Base-by-base conservation (phyloP, 305 asterid genomes). In the Withania somnifera region DNA sequence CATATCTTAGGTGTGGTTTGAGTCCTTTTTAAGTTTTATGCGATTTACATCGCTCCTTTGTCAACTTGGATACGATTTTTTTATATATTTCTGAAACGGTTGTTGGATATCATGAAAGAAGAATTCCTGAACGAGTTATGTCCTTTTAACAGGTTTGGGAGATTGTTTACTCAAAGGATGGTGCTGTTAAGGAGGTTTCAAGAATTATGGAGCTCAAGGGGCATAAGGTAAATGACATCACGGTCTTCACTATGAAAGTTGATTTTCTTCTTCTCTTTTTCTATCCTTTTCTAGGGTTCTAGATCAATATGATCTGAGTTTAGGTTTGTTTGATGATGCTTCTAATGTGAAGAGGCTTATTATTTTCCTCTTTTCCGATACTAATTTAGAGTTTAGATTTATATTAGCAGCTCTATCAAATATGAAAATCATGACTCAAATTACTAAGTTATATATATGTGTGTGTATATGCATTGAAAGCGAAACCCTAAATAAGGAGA, bases 141-240 rank as follows among this genome's bases (percentile, higher is more conserved):
- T 50, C 11, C 26, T 28, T 5, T 61, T 85, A 79, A 79, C 92
- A 97, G 99, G 91, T 97, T 73, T 97, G 98, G 99, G 99, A 97
- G 88, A 86, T 95, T 81, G 93, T 97, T 78, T 97, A 97, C 85
- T 79, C 98, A 15, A 95, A 95, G 88, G 99, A 97, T 87, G 97
- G 98, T 84, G 85, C 94, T n/a, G 97, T 90, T 83, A 97, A 95
- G 94, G 99, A 97, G 94, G 87, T 97, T 89, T 77, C 85, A 75
- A 95, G 85, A 69, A 98, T 86, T 84, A 93, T 95, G 98, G 97
- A 97, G 88, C 99, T 95, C 84, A 97, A 95, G 91, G 99, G 99
- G 83, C 99, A 97, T 89, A 97, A 97, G 98, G 99, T 95, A 75
- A 87, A 84, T 47, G 47, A 5, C 28, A 28, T 75, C 63, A 50